Evolutionary conservation across 202 grass and related monocot genomes (phyloP).

Genomic region (Setaria italica): DNA sequence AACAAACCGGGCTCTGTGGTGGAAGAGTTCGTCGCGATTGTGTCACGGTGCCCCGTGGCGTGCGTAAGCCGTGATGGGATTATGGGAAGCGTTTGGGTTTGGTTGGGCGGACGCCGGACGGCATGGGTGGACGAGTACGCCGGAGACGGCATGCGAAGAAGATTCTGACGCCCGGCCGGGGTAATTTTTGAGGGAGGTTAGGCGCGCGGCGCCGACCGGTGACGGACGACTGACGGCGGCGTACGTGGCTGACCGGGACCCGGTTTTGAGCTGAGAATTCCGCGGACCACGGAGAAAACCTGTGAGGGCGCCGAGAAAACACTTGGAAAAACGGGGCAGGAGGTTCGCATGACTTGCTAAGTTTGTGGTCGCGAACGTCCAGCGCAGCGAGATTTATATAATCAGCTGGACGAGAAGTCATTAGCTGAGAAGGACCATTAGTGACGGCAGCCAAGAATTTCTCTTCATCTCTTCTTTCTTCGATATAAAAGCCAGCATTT

Average conservation of each 20-base stretch:
- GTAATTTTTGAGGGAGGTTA: no score
- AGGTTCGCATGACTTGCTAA: not conserved
- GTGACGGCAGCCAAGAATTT: no score
- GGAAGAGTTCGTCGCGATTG: no score
- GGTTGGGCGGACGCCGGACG: no score
- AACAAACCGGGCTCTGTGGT: no score
- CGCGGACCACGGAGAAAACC: conserved; percentile 6
- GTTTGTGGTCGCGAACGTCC: not conserved
- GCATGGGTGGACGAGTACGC: no score
- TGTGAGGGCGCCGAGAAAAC: not conserved
- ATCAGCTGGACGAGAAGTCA: not conserved
- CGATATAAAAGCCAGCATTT: no score
- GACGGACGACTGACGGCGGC: no score
- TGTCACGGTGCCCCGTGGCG: no score
- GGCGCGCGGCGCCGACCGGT: no score
- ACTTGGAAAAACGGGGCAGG: not conserved
- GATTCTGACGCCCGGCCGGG: not conserved
- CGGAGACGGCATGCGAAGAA: not conserved
- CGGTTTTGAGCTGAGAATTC: not conserved
- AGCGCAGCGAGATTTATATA: not conserved
- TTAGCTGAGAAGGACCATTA: not conserved
- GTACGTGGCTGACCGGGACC: conserved; percentile 38
- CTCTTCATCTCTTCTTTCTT: no score
- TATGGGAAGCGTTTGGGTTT: not conserved
- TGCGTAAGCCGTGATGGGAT: conserved; percentile 51